phyloP scores from a whole-genome alignment of 1,284 basidiomycete genomes.

The Ustilago curta region DNA sequence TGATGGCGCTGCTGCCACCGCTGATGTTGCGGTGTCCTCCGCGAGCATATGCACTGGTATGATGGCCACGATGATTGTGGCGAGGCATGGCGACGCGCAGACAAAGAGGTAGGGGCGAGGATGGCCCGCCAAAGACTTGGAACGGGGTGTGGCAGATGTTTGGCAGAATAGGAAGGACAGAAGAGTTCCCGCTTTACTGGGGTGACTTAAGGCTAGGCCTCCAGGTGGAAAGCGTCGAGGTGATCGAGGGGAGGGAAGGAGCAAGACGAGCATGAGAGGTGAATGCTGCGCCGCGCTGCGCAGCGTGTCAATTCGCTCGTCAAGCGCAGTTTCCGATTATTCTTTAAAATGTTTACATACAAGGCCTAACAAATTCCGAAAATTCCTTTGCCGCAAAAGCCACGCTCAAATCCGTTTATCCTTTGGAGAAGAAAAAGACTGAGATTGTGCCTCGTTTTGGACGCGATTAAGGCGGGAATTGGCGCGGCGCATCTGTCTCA shows the following conservation, averaged over 20 bases:
- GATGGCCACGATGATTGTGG: neutral
- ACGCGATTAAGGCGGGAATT: constrained; percentile 14
- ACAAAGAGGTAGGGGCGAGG: neutral
- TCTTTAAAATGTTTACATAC: too few species aligned
- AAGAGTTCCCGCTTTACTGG: neutral
- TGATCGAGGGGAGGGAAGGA: neutral
- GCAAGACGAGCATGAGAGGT: neutral
- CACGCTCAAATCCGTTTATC: too few species aligned
- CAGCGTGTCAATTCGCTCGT: constrained; percentile 2
- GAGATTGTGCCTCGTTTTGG: neutral
- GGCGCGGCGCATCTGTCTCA: neutral
- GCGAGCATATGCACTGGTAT: too few species aligned
- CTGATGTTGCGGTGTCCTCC: neutral
- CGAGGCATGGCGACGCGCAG: constrained; percentile 33
- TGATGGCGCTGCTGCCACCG: neutral
- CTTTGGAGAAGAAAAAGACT: neutral
- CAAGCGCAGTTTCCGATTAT: neutral
- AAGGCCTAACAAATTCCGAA: too few species aligned
- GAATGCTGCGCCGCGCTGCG: neutral
- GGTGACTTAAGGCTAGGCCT: too few species aligned
- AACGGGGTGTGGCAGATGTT: too few species aligned
- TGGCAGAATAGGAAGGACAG: too few species aligned
- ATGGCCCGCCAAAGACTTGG: too few species aligned
- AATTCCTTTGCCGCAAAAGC: too few species aligned
- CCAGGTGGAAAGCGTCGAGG: too few species aligned